phyloP scores from a whole-genome alignment of 352 stramenopile species.

The Halophytophthora polymorphica region DNA sequence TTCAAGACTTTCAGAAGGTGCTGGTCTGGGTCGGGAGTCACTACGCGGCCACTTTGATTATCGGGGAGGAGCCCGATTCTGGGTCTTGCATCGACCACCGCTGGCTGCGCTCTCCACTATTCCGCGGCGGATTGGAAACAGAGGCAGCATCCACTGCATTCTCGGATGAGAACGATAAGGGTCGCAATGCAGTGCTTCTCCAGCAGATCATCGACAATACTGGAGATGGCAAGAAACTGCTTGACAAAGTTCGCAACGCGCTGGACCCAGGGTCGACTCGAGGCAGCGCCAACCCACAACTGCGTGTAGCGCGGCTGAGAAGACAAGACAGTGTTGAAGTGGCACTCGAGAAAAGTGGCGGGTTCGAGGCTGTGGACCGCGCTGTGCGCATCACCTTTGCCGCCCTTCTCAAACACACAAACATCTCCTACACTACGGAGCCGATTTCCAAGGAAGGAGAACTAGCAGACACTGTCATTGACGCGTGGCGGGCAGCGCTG shows the following conservation, averaged over 20 bases:
- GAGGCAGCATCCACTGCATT: constrained; percentile 5
- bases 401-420: constrained; percentile 77
- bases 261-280: constrained; percentile 45
- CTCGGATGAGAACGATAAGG: constrained; percentile 5
- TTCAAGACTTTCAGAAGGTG: constrained; percentile 67
- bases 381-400: constrained; percentile 80
- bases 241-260: constrained; percentile 76
- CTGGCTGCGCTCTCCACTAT: constrained; percentile 54
- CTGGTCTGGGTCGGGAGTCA: constrained; percentile 57
- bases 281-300: constrained; percentile 50
- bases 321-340: constrained; percentile 83
- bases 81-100: constrained; percentile 24
- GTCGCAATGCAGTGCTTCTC: constrained; percentile 55
- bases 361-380: constrained; percentile 76
- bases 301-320: constrained; percentile 62
- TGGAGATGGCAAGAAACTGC: constrained; percentile 70
- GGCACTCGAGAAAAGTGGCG: constrained; percentile 80
- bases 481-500: constrained; percentile 72
- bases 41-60: constrained; percentile 59
- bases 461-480: constrained; percentile 62
- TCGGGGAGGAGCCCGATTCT: constrained; percentile 23
- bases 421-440: constrained; percentile 67
- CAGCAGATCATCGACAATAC: constrained; percentile 73
- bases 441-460: constrained; percentile 56
- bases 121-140: constrained; percentile 50